Base-by-base conservation (phyloP, 345 rosid species). In the Citrus sp. region DNA sequence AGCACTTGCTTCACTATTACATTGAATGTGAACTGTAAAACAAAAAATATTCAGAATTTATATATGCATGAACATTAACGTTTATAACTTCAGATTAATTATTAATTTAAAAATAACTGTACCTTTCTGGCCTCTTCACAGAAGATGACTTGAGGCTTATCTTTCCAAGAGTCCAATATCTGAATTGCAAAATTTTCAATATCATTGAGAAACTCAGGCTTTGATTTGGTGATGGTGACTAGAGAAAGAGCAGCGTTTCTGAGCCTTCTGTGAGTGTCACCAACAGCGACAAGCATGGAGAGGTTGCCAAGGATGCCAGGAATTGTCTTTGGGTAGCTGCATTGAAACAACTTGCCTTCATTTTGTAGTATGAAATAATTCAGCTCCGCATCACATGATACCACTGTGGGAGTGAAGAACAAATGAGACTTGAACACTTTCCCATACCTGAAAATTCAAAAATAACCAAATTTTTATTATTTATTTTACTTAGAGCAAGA, bases 301-400 rank as follows among this genome's bases (percentile, higher is more conserved):
- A 80, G 69, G 25, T 85, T 75, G 16, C 94, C 94, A 28, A 91
- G 91, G 71, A 89, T 84, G 69, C 87, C 89, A 74, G 84, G 90
- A 72, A 91, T 89, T 2, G 91, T 80, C 73, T 80, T 83, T 0
- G 94, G 96, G 62, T 90, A 92, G 75, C 93, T 87, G 59, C 83
- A 85, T 75, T 87, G 85, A 74, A 92, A 90, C 73, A 89, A 35
- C 86, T 87, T 85, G 73, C 94, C 94, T 80, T 92, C 94, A 32
- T 86, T 90, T 58, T 92, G 94, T 14, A 92, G 79, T 32, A 92
- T 84, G 82, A 89, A 90, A 68, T 87, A 87, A 84, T 92, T 92
- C 68, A 88, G 79, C 70, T 90, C 96, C n/a, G 87, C 88, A 79
- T 92, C 96, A 76, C 86, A 87, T 3, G 92, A 90, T 34, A 92